A percentile compares a stretch with the other conserved stretches of the same genome.
Conservation (phyloP, 352 stramenopile genomes). For the Thraustochytrium striatum region DNA sequence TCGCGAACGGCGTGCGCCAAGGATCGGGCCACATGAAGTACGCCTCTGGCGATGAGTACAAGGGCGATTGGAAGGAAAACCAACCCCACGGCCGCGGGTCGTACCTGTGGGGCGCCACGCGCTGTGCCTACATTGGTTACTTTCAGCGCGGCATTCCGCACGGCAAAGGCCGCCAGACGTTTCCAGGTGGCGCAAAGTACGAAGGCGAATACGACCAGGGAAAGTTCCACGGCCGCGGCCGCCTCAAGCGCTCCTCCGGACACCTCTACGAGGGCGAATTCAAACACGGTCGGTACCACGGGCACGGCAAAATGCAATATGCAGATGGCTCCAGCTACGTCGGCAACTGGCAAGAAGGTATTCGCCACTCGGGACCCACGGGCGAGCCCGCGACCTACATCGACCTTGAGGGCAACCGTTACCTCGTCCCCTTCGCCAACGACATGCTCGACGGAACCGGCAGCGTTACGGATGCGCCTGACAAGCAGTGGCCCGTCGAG, state of each 20-base stretch:
- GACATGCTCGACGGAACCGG: slow-evolving; percentile 38
- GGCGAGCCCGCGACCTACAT: neutral
- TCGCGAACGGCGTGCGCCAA: neutral
- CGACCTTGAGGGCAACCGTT: slow-evolving; percentile 23
- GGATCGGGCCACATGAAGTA: neutral
- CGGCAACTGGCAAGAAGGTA: slow-evolving; percentile 35
- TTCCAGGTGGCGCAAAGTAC: slow-evolving; percentile 50
- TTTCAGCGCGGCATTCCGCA: slow-evolving; percentile 48
- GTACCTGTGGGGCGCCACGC: slow-evolving; percentile 50
- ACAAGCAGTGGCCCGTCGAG: slow-evolving; percentile 19
- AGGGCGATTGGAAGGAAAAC: slow-evolving; percentile 50
- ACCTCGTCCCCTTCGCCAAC: slow-evolving; percentile 30
- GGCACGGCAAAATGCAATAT: slow-evolving; percentile 49
- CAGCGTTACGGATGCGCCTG: neutral
- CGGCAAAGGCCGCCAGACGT: slow-evolving; percentile 49
- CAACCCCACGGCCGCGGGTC: slow-evolving; percentile 44
- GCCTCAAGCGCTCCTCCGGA: slow-evolving; percentile 3
- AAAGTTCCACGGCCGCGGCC: slow-evolving; percentile 35
- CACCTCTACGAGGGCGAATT: slow-evolving; percentile 49
- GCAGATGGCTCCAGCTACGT: slow-evolving; percentile 46
- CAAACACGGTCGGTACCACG: slow-evolving; percentile 45
- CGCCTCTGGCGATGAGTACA: slow-evolving; percentile 51
- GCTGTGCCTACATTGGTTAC: slow-evolving; percentile 43
- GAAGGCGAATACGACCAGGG: slow-evolving; percentile 49
- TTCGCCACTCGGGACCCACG: neutral